Base-by-base conservation (phyloP, 345 rosid genomes). In the Citrus sp. region DNA sequence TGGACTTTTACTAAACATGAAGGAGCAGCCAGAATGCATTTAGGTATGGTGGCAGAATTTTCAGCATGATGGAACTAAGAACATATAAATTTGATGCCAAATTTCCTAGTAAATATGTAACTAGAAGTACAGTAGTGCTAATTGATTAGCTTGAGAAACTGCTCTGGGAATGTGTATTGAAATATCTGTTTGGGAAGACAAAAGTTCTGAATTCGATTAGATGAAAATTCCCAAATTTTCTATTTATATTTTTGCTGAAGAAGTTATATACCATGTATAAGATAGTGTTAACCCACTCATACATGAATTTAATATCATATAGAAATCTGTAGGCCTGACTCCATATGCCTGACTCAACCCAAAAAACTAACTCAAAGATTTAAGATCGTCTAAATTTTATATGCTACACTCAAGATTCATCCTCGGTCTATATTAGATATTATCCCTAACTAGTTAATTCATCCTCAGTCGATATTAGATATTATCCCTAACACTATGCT, bases 11-110 rank as follows among this genome's bases (percentile, higher is more conserved):
- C 24, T 66, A 34, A 77, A 63, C 5, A 27, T 3, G 56, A 46
- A 55, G 65, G 59, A 24, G 71, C 77, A 40, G 70, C 80, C 12
- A 67, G 51, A 34, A 69, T 21, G 72, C 14, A 38, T 28, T 19
- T n/a, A 9, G 60, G 58, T 27, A 69, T 61, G 54, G 38, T 60
- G 75, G 60, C 9, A 38, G 34, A 77, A 58, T 5, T 22, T 35
- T 54, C 59, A 71, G 40, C 75, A 18, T 8, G 67, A 38, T 70
- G 63, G 35, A 58, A n/a, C 24, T 10, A 28, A 67, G 38, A 32
- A n/a, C 49, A 69, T 49, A 40, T 60, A 30, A 30, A 24, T 16
- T 22, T 34, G 51, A 37, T 25, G 65, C 63, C 16, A 9, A 28
- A 34, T 9, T 51, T 64, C 38, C 37, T 51, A 7, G 46, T 67